phyloP scores from a whole-genome alignment of 2,329 filamentous ascomycete genomes.

The Kalaharituber pfeilii region DNA sequence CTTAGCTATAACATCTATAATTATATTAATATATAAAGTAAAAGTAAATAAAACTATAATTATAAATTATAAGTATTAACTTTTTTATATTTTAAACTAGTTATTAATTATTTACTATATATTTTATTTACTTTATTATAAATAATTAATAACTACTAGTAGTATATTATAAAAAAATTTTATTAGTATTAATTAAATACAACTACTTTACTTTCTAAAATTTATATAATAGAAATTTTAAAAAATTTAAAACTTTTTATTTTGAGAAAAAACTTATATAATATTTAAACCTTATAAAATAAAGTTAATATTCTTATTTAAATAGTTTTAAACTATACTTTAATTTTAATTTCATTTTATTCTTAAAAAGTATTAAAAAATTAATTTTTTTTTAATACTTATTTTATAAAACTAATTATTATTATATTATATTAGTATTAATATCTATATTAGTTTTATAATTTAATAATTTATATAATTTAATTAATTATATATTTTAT shows the following conservation, averaged over 20 bases:
- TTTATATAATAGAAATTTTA: background rate
- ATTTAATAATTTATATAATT: too few relatives aligned
- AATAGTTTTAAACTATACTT: background rate
- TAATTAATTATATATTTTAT: too few relatives aligned
- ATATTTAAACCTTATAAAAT: background rate
- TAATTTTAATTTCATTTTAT: background rate
- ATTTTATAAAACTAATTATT: background rate
- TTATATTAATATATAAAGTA: background rate
- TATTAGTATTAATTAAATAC: background rate
- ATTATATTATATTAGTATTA: background rate
- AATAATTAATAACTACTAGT: background rate
- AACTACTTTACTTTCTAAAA: background rate
- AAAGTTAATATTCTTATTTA: background rate
- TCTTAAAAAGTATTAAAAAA: background rate
- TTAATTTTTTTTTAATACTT: background rate
- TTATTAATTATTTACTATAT: background rate
- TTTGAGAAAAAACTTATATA: background rate
- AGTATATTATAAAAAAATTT: background rate
- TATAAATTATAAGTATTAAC: background rate
- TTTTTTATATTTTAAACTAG: background rate
- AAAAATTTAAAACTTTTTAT: background rate
- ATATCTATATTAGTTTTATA: background rate
- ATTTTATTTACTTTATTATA: background rate
- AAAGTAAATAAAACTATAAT: background rate
- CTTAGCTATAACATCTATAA: too few relatives aligned